A percentile compares a stretch with the other conserved stretches of the same genome.
Evolutionary conservation across 2,329 filamentous ascomycete genomes (phyloP).

Genomic region (Cladobotryum mycophilum): DNA sequence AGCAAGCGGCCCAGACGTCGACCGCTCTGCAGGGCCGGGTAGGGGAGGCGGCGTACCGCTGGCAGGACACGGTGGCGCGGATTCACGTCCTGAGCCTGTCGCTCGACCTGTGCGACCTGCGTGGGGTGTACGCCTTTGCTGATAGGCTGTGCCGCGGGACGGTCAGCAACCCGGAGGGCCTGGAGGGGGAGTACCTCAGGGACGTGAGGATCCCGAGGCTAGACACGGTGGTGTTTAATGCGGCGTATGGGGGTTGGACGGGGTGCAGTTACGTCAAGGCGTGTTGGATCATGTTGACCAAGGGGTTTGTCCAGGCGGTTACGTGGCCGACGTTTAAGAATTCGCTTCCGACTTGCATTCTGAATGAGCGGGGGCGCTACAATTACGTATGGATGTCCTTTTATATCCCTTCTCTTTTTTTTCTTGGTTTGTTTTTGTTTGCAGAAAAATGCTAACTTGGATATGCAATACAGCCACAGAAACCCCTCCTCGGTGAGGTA

Average conservation of each 20-base stretch:
- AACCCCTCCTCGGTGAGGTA: conserved; percentile 65
- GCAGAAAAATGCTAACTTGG: not conserved
- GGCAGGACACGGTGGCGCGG: conserved; percentile 39
- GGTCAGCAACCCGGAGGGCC: conserved; percentile 39
- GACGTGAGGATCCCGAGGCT: conserved; percentile 59
- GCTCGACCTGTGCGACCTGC: conserved; percentile 55
- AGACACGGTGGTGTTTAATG: conserved; percentile 77
- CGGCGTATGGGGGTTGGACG: conserved; percentile 80
- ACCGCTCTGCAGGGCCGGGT: conserved; percentile 31
- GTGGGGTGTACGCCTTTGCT: conserved; percentile 44
- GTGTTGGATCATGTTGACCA: conserved; percentile 46
- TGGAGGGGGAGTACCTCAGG: conserved; percentile 30
- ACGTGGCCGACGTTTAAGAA: conserved; percentile 78
- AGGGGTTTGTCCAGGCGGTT: conserved; percentile 57
- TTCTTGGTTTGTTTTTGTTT: not conserved
- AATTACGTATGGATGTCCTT: conserved; percentile 27
- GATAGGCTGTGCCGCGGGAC: conserved; percentile 37
- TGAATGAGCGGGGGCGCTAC: conserved; percentile 34
- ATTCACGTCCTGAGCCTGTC: conserved; percentile 54
- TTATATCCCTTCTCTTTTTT: not conserved
- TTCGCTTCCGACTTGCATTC: conserved; percentile 40
- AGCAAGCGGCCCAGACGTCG: conserved; percentile 32
- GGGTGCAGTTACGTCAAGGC: conserved; percentile 66
- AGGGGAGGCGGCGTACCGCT: conserved; percentile 25
- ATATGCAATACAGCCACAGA: conserved; percentile 40